A percentile compares a stretch with the other conserved stretches of the same genome.
Evolutionary conservation across 1,284 basidiomycete genomes (phyloP).

Genomic region (Tilletia caries): DNA sequence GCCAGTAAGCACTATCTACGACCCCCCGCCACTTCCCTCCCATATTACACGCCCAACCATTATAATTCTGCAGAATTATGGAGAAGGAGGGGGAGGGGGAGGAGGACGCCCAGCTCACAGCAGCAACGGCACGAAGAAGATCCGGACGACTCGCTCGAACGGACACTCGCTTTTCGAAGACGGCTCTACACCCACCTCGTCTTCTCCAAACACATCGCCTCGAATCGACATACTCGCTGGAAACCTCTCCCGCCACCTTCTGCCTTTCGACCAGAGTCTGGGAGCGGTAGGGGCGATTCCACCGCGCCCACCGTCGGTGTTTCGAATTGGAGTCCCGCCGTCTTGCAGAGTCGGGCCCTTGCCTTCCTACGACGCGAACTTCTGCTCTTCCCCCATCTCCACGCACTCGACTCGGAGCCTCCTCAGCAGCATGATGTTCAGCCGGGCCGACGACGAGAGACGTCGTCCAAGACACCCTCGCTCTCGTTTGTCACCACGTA

Average conservation of each 20-base stretch:
- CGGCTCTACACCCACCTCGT: not conserved
- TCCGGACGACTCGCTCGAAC: constrained; percentile 1
- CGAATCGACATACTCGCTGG: not conserved
- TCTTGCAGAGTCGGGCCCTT: constrained; percentile 5
- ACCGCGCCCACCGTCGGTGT: constrained; percentile 1
- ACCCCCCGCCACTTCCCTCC: not conserved
- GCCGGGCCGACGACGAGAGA: not conserved
- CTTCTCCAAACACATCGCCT: constrained; percentile 12
- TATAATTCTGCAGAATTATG: not conserved
- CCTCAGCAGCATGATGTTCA: no score
- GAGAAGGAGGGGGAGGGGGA: no score
- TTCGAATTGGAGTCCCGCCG: constrained; percentile 2
- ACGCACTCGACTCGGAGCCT: constrained; percentile 1
- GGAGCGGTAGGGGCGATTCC: not conserved
- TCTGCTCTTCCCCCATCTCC: constrained; percentile 2
- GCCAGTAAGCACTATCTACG: constrained; percentile 1
- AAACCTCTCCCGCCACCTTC: not conserved
- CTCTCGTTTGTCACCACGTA: constrained; percentile 9
- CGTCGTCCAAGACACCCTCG: not conserved
- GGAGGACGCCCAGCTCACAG: not conserved
- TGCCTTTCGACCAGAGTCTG: not conserved
- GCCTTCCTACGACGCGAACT: constrained; percentile 1
- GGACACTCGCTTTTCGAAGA: constrained; percentile 2
- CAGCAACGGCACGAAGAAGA: not conserved
- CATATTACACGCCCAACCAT: not conserved